phyloP scores from a whole-genome alignment of 371 early-diverging fungal species.

The Cladochytrium tenue region DNA sequence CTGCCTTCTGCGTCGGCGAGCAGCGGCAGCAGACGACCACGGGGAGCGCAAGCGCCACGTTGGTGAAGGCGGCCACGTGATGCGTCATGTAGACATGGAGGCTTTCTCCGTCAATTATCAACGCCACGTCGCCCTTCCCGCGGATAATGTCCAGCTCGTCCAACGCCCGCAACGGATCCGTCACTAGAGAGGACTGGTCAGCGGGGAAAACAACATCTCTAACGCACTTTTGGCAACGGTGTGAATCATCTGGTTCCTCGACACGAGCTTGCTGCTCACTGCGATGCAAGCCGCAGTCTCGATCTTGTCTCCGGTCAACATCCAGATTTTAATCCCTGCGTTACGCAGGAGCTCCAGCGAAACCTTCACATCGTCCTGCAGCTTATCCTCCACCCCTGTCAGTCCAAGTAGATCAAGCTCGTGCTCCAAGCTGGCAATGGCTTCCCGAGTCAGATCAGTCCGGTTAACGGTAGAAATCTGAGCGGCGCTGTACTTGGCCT shows the following conservation, averaged over 20 bases:
- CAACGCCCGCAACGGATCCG: constrained; percentile 54
- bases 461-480: constrained; percentile 69
- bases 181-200: too few relatives aligned
- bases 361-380: constrained; percentile 92
- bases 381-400: constrained; percentile 99
- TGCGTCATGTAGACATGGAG: constrained; percentile 73
- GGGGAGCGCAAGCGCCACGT: constrained; percentile 73
- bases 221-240: constrained; percentile 67
- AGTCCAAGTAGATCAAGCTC: constrained; percentile 93
- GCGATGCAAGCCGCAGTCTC: constrained; percentile 99
- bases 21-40: constrained; percentile 98
- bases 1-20: constrained; percentile 99
- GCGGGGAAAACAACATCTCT: not conserved
- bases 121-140: constrained; percentile 42
- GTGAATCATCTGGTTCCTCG: constrained; percentile 84
- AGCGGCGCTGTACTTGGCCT: constrained; percentile 71
- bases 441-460: constrained; percentile 69
- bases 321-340: constrained; percentile 98
- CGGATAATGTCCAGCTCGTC: constrained; percentile 67
- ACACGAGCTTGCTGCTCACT: constrained; percentile 87
- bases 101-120: constrained; percentile 97
- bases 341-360: constrained; percentile 93
- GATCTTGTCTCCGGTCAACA: constrained; percentile 99
- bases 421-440: constrained; percentile 75
- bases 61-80: constrained; percentile 80